phyloP scores from a whole-genome alignment of 2,329 filamentous ascomycete species.

The Graphiopsis chlorocephala region DNA sequence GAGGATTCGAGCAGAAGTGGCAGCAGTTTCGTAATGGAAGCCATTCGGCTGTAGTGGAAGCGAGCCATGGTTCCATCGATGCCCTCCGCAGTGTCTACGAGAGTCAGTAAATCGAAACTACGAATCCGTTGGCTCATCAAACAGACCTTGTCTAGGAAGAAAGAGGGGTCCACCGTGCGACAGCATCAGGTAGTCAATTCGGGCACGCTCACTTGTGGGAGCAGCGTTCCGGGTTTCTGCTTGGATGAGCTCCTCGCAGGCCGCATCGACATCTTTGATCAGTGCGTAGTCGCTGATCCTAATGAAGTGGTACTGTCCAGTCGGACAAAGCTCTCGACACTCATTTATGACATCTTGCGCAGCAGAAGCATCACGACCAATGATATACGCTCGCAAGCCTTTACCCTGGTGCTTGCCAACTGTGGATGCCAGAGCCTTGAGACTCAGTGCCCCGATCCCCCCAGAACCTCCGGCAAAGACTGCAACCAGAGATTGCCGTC shows the following conservation, averaged over 20 bases:
- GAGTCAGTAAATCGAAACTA: background rate
- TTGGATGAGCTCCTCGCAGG: background rate
- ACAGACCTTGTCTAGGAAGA: conserved; percentile 1
- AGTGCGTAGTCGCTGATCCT: background rate
- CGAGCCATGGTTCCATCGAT: background rate
- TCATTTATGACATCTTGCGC: background rate
- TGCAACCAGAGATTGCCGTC: background rate
- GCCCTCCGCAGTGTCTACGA: background rate
- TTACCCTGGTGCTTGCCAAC: background rate
- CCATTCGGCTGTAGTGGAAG: conserved; percentile 2
- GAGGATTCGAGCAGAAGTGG: background rate
- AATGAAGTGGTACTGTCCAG: background rate
- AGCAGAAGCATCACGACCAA: background rate
- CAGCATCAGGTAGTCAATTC: background rate
- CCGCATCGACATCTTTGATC: background rate
- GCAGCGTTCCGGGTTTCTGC: background rate
- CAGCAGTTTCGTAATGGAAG: background rate
- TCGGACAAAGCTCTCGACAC: background rate
- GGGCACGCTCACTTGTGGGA: background rate
- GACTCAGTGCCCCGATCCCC: background rate
- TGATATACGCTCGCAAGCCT: background rate
- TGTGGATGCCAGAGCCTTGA: background rate
- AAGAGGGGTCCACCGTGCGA: background rate
- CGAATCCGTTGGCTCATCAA: background rate
- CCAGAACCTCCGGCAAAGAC: conserved; percentile 1